Evolutionary conservation across 768 basidiomycete genomes (phyloP), one percentile per base, ranked within the genome.

Genomic region (Tremella fuciformis): DNA sequence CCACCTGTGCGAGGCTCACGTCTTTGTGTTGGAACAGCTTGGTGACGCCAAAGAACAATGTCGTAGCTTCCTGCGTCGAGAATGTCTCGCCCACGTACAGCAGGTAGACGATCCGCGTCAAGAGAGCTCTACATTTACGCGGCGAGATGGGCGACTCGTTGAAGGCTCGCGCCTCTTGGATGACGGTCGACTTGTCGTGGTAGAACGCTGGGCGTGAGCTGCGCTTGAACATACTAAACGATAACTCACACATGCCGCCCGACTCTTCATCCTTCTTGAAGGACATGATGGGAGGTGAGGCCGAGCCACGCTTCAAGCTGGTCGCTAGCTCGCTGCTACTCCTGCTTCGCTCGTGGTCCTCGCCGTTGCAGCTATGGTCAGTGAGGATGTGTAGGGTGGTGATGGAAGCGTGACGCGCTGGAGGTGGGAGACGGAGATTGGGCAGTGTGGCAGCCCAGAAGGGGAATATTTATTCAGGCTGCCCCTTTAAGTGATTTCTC

Each of bases 21-120:
- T 99, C 96, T 78, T 98, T 99, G 79, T 99, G 89, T 79, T 98
- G 96, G 79, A 99, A 99, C 58, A 99, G 79, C 80, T 99, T 99
- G 1, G 96, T 97, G 0, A 93, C 94, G 44, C 96, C 94, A 79
- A 99, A 99, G 84, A 99, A 99, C 64, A 99, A 80, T 8, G 88
- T 91, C 13, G 96, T 99, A 0, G 94, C 93, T 79, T 99, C 96
- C 78, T 97, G 93, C 0, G 91, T 88, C 34, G 84, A 84, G 76
- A 98, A 91, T 0, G 84, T 90, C 80, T 99, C 96, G 63, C 96
- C 96, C 62, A 92, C 85, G 79, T 97, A 98, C 59, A 99, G 83
- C 51, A 99, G 83, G 79, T 97, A 94, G 42, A 98, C 89, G 69
- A 98, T 93, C 74, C 94, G 84, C 44, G 94, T 98, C 72, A 99